Conservation (phyloP, 192 early-diverging fungal species). For the Coemansia erecta region DNA sequence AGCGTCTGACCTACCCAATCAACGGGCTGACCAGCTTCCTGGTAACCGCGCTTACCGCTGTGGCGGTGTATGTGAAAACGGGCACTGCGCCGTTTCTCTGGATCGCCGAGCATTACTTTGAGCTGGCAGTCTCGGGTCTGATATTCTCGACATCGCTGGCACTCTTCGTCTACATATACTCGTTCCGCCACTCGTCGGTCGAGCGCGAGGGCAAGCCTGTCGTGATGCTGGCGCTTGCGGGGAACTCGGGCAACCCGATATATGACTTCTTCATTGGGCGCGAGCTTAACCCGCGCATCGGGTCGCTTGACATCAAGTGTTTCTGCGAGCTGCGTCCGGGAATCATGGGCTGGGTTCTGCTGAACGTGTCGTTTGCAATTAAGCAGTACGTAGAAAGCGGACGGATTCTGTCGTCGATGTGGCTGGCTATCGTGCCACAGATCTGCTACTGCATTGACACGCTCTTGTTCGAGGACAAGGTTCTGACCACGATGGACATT, state of each 20-base stretch:
- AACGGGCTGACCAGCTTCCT: slow-evolving; percentile 71
- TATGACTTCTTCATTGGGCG: slow-evolving; percentile 97
- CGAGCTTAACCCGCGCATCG: slow-evolving; percentile 91
- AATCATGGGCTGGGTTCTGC: slow-evolving; percentile 83
- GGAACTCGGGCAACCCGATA: slow-evolving; percentile 85
- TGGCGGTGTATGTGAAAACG: slow-evolving; percentile 37
- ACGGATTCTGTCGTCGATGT: slow-evolving; percentile 72
- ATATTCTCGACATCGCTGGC: slow-evolving; percentile 65
- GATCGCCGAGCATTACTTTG: slow-evolving; percentile 77
- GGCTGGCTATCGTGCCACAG: slow-evolving; percentile 73
- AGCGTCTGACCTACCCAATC: slow-evolving; percentile 75
- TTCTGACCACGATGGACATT: slow-evolving; percentile 98
- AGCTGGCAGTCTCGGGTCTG: slow-evolving; percentile 67
- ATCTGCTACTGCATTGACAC: slow-evolving; percentile 85
- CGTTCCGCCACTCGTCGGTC: slow-evolving; percentile 58
- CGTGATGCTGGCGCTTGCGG: slow-evolving; percentile 75
- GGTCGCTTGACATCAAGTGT: slow-evolving; percentile 85
- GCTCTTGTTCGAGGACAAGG: slow-evolving; percentile 61
- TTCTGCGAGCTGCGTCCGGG: slow-evolving; percentile 93
- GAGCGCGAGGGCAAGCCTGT: slow-evolving; percentile 25
- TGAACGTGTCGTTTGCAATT: slow-evolving; percentile 75
- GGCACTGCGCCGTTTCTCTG: slow-evolving; percentile 72
- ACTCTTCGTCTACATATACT: slow-evolving; percentile 69
- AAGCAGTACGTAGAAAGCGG: slow-evolving; percentile 72
- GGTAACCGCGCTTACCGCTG: slow-evolving; percentile 52